Percentiles rank a stretch among this genome's conserved stretches.
Evolutionary conservation across 768 basidiomycete species (phyloP).

Genomic region (Rossbeevera mucosa): DNA sequence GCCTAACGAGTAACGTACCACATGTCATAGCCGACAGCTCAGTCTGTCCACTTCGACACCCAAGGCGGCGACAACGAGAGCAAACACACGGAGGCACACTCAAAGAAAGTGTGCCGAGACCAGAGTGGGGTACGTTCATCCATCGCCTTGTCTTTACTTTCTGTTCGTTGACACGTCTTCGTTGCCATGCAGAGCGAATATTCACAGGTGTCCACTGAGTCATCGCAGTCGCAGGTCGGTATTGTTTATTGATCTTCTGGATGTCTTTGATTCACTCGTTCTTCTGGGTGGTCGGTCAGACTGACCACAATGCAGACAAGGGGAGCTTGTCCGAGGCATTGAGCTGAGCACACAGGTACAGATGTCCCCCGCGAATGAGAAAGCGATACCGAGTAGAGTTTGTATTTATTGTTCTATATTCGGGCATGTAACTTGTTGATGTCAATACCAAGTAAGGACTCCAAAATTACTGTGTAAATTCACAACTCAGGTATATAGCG

Average conservation of each 20-base stretch:
- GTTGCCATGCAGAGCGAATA: conserved; percentile 10
- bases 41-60: conserved; percentile 13
- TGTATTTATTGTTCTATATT: too few relatives aligned
- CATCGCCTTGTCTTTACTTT: too few relatives aligned
- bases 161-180: neutral
- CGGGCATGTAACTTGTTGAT: neutral
- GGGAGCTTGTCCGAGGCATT: neutral
- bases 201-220: conserved; percentile 13
- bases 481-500: neutral
- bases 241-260: neutral
- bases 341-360: neutral
- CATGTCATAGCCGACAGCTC: conserved; percentile 11
- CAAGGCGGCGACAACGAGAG: conserved; percentile 3
- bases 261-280: neutral
- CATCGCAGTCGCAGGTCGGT: conserved; percentile 20
- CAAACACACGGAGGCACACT: conserved; percentile 9
- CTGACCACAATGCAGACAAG: conserved; percentile 2
- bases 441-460: neutral
- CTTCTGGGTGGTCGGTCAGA: neutral
- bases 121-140: conserved; percentile 4
- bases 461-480: neutral
- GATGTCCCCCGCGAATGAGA: too few relatives aligned
- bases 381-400: neutral
- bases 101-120: conserved; percentile 15
- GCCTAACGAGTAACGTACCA: neutral